Percentiles rank a stretch among this genome's conserved stretches.
Evolutionary conservation across 371 early-diverging fungal species (phyloP).

Genomic region (Massospora cicadina): DNA sequence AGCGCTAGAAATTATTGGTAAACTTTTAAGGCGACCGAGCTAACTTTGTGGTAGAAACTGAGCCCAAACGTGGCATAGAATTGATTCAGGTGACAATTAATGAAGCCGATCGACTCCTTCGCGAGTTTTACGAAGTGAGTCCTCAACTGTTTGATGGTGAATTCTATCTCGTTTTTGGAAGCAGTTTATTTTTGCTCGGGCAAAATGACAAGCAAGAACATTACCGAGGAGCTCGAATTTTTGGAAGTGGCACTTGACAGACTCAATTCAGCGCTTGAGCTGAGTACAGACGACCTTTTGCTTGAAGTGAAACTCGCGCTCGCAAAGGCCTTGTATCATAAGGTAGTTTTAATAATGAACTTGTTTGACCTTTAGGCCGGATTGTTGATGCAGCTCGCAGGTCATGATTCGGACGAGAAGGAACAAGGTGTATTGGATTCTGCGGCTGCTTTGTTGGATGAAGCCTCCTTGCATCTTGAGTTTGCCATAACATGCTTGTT

Average conservation of each 20-base stretch:
- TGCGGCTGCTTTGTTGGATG: background rate
- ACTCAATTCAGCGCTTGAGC: background rate
- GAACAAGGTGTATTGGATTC: background rate
- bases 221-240: background rate
- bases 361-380: background rate
- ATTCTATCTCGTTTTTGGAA: background rate
- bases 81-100: constrained; percentile 1
- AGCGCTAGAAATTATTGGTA: constrained; percentile 5
- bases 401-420: background rate
- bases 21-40: background rate
- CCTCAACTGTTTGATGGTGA: background rate
- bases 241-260: background rate
- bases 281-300: background rate
- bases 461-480: background rate
- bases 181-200: background rate
- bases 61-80: background rate
- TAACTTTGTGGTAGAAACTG: background rate
- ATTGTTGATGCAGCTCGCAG: background rate
- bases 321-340: background rate
- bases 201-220: background rate
- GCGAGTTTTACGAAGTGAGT: background rate
- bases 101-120: constrained; percentile 1
- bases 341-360: background rate
- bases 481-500: background rate
- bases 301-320: background rate